Base-by-base conservation (phyloP, 2,329 filamentous ascomycete genomes). In the Venturia oleaginea region DNA sequence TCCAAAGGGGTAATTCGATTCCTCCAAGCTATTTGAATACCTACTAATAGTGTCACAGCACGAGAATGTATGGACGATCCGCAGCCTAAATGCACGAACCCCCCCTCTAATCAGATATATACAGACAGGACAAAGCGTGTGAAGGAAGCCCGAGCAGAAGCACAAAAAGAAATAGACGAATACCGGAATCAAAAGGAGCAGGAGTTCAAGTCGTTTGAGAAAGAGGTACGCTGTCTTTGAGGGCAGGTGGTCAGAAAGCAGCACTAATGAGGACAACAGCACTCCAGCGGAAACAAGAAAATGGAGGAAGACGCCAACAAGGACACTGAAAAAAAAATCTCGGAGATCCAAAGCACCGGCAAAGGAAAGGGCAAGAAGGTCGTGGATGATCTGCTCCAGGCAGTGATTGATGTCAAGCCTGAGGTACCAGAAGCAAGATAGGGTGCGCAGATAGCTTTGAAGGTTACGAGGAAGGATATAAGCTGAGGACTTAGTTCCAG, bases 101-200 rank as follows among this genome's bases (percentile, higher is more conserved):
- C 63, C 38, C 63, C 61, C 24, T 64, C 70, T 63, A 71, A 67
- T 69, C 71, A 67, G 71, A 67, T 61, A 34, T 42, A 40, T 67
- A 32, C 68, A 92, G 89, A 92, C 84, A 92, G 94, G 74, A 97
- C 94, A 67, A 97, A 97, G 83, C 88, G 92, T 75, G 91, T 99
- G 79, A 96, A 91, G 80, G 94, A 97, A 80, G 94, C 94, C 68
- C 90, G 93, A 74, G 87, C 90, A 74, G 94, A 99, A 79, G 94
- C 94, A 68, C 95, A 97, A 80, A 96, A 96, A 80, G 93, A 99
- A 77, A 96, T 99, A 73, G 90, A 96, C 69, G 89, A 91, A 65
- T 97, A 99, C 82, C 86, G 87, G 76, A 85, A 87, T 72, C 80
- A 88, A 71, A 99, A 97, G 81, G 94, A 99, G 73, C 84, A 90